Conservation (phyloP, 257 asterid species). For the Gentiana dahurica region DNA sequence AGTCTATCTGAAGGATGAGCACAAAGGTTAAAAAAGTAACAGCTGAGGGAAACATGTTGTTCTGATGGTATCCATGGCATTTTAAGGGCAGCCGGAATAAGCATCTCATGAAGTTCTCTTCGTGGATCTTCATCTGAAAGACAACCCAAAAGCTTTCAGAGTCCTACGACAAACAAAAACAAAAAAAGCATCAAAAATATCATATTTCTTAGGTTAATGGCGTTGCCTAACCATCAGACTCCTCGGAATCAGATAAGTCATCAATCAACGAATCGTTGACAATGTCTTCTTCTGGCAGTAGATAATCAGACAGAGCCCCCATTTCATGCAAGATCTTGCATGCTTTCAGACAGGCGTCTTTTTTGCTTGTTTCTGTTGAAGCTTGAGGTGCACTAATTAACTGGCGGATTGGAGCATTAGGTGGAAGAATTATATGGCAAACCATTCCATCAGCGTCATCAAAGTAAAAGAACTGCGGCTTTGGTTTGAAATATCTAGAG, state of each 20-base stretch:
- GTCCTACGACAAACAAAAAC: slow-evolving; percentile 3
- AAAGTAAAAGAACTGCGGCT: slow-evolving; percentile 51
- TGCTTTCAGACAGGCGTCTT: slow-evolving; percentile 89
- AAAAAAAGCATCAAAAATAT: not conserved
- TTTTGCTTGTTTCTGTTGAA: slow-evolving; percentile 68
- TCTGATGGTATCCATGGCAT: slow-evolving; percentile 48
- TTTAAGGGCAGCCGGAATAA: slow-evolving; percentile 74
- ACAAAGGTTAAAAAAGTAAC: slow-evolving; percentile 51
- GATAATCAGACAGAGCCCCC: slow-evolving; percentile 87
- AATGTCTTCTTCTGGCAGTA: slow-evolving; percentile 70
- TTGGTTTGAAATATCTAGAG: slow-evolving; percentile 72
- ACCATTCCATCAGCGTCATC: slow-evolving; percentile 68
- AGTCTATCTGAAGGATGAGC: slow-evolving; percentile 74
- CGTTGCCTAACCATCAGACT: slow-evolving; percentile 44
- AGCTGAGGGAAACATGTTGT: slow-evolving; percentile 36
- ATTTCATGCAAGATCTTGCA: slow-evolving; percentile 77
- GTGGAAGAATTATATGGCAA: slow-evolving; percentile 70
- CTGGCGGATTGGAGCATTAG: slow-evolving; percentile 82
- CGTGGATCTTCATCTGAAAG: slow-evolving; percentile 53
- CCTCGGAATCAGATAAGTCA: slow-evolving; percentile 50
- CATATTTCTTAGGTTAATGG: not conserved
- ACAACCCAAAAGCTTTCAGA: not conserved
- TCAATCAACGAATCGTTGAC: slow-evolving; percentile 31
- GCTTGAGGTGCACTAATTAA: slow-evolving; percentile 54
- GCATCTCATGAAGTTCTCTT: slow-evolving; percentile 85